Percentiles rank a stretch among this genome's conserved stretches.
Evolutionary conservation across 2,329 filamentous ascomycete species (phyloP).

Genomic region (Aspergillus bombycis): DNA sequence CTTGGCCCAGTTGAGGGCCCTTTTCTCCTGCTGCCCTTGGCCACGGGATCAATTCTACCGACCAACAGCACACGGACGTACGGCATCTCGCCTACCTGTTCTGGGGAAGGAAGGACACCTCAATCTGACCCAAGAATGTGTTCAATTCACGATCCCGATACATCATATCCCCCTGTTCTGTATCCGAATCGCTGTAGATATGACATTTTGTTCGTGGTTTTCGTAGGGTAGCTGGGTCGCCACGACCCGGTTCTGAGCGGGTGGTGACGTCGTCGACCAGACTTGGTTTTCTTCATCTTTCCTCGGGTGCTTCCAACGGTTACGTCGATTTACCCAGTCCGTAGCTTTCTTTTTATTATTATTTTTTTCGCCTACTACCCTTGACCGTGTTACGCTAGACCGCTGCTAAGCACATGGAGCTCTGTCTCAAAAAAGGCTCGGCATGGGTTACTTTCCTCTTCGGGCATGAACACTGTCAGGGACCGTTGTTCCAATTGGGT

Average conservation of each 20-base stretch:
- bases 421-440: background rate
- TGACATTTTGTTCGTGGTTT: background rate
- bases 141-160: background rate
- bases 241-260: conserved; percentile 6
- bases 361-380: background rate
- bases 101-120: background rate
- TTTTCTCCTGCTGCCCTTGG: background rate
- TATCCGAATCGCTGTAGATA: background rate
- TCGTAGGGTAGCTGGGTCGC: background rate
- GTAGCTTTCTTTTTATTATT: background rate
- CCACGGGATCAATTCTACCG: conserved; percentile 21
- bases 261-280: conserved; percentile 22
- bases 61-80: background rate
- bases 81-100: background rate
- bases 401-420: background rate
- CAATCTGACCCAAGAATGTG: background rate
- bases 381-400: background rate
- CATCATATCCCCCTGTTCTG: background rate
- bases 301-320: background rate
- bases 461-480: conserved; percentile 3
- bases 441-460: background rate
- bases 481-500: conserved; percentile 8
- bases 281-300: background rate
- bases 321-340: background rate
- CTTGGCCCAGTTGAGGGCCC: conserved; percentile 9